Evolutionary conservation across 2,329 filamentous ascomycete species (phyloP).

Genomic region (Scleromitrula shiraiana): DNA sequence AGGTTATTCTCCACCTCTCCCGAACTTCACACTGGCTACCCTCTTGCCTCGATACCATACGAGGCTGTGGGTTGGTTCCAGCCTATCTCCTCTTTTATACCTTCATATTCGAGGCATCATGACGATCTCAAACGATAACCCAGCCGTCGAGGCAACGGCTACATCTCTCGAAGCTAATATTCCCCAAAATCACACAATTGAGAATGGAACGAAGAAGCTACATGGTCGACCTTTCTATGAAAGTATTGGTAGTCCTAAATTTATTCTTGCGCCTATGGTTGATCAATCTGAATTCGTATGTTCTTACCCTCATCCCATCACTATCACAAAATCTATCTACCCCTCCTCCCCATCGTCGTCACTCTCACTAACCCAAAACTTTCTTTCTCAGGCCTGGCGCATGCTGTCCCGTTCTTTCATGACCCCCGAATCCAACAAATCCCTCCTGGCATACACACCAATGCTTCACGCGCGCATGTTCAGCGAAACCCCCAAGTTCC

Average conservation of each 20-base stretch:
- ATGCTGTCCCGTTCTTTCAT: slow-evolving; percentile 93
- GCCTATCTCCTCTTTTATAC: slow-evolving; percentile 13
- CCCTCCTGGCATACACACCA: slow-evolving; percentile 80
- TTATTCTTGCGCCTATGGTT: slow-evolving; percentile 93
- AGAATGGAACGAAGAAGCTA: slow-evolving; percentile 47
- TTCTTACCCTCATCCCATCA: slow-evolving; percentile 19
- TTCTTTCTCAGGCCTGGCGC: slow-evolving; percentile 74
- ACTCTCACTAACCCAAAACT: slow-evolving; percentile 9
- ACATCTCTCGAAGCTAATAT: background rate
- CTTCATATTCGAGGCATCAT: slow-evolving; percentile 14
- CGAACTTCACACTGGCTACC: slow-evolving; percentile 18
- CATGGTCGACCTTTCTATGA: slow-evolving; percentile 88
- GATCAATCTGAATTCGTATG: slow-evolving; percentile 95
- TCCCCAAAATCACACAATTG: slow-evolving; percentile 1
- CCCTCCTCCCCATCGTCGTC: background rate
- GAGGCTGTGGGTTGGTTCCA: slow-evolving; percentile 28
- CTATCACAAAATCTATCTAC: background rate
- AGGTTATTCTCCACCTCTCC: background rate
- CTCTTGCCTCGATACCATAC: slow-evolving; percentile 1
- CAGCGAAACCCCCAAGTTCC: slow-evolving; percentile 65
- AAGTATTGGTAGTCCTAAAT: slow-evolving; percentile 85
- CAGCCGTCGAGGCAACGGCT: slow-evolving; percentile 9
- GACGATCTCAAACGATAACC: slow-evolving; percentile 13
- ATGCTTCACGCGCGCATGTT: slow-evolving; percentile 96
- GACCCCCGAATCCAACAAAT: slow-evolving; percentile 51